Evolutionary conservation across 768 basidiomycete species (phyloP).

Genomic region (Russula sp.): DNA sequence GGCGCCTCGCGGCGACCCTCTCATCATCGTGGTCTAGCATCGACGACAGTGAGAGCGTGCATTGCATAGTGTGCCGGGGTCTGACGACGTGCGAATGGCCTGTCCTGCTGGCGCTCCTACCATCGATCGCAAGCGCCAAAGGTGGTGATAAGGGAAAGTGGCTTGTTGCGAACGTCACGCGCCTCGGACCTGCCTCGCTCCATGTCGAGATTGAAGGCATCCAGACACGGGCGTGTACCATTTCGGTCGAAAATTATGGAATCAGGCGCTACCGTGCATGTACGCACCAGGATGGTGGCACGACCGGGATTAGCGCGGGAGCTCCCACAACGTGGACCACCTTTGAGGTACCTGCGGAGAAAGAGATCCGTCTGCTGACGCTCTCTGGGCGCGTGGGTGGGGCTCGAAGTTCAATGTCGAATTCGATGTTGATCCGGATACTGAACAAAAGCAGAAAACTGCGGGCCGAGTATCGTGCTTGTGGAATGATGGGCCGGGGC

Average conservation of each 20-base stretch:
- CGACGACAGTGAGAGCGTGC: slow-evolving; percentile 36
- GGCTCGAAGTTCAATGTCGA: slow-evolving; percentile 23
- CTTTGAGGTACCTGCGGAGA: slow-evolving; percentile 24
- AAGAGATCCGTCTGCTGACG: neutral
- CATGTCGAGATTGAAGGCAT: slow-evolving; percentile 49
- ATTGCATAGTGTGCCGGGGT: slow-evolving; percentile 35
- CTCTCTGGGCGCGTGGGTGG: slow-evolving; percentile 27
- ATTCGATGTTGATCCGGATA: slow-evolving; percentile 10
- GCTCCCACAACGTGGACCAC: slow-evolving; percentile 14
- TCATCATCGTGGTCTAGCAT: slow-evolving; percentile 47
- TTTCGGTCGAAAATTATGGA: slow-evolving; percentile 50
- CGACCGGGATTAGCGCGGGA: neutral
- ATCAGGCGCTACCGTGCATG: slow-evolving; percentile 22
- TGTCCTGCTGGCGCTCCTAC: slow-evolving; percentile 37
- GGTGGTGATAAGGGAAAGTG: slow-evolving; percentile 34
- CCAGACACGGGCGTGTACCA: slow-evolving; percentile 61
- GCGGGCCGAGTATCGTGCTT: slow-evolving; percentile 23
- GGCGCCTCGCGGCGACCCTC: slow-evolving; percentile 45
- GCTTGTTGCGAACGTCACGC: slow-evolving; percentile 45
- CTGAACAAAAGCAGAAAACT: neutral
- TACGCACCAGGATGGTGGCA: neutral
- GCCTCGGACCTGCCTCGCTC: slow-evolving; percentile 47
- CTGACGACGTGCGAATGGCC: slow-evolving; percentile 52
- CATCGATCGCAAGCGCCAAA: slow-evolving; percentile 39
- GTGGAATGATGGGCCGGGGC: slow-evolving; percentile 26